Percentiles rank a stretch among this genome's conserved stretches.
These are phyloP conservation scores for Solanum commersonii DNA, from an alignment of 257 asterid species.

Conservation along the genomic window DNA sequence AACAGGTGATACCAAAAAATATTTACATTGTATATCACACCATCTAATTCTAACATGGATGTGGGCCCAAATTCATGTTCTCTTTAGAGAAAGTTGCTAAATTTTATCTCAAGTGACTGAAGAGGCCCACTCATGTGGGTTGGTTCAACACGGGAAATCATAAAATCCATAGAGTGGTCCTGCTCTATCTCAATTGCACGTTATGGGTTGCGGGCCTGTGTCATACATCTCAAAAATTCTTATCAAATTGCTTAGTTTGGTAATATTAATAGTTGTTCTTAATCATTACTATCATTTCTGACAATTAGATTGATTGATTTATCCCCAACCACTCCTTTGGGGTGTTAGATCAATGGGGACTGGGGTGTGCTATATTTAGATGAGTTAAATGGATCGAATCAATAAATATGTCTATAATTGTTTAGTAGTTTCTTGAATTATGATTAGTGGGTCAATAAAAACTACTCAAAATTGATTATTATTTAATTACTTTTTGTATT, in stretches of 20 bases:
- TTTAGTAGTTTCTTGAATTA: neutral
- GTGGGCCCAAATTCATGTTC: neutral
- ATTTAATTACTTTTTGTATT: neutral
- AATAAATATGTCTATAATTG: neutral
- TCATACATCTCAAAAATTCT: neutral
- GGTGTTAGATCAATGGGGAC: neutral
- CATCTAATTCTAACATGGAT: neutral
- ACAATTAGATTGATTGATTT: neutral
- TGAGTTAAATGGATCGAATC: neutral
- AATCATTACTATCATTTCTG: neutral
- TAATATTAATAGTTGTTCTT: neutral
- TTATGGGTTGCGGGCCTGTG: conserved; percentile 5
- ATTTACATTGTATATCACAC: neutral
- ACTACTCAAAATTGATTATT: neutral
- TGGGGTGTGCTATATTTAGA: neutral
- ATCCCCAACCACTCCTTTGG: neutral
- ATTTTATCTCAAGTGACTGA: neutral
- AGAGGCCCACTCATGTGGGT: neutral
- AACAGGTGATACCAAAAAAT: neutral
- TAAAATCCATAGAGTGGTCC: neutral
- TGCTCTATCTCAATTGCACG: neutral
- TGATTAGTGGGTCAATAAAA: neutral
- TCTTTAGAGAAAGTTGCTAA: neutral
- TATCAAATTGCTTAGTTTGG: neutral
- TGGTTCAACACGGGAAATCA: neutral